Base-by-base conservation (phyloP, 768 basidiomycete genomes). In the Lyophyllum semitale region DNA sequence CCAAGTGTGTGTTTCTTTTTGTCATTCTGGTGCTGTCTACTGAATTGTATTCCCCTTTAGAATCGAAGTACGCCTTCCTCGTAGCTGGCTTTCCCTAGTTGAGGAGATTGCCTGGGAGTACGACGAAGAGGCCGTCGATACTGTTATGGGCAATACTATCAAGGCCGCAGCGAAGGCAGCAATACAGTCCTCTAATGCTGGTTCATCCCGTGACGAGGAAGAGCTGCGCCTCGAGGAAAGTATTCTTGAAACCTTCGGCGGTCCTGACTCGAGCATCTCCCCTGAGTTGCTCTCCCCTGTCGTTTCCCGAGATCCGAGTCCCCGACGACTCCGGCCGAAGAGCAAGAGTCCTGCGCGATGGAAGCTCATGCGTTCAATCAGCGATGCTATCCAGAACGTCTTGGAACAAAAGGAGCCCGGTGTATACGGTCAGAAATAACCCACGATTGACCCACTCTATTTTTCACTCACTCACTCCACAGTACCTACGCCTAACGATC, bases 301-400 rank as follows among this genome's bases (percentile, higher is more conserved):
- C 0, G 88, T 84, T 1, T 92, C 91, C 50, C 89, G 92, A 54
- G 89, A 94, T 59, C 89, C 91, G 6, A 91, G 89, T 66, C 92
- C 92, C 0, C 75, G 85, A 41, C 85, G 92, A 22, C 73, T 91
- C 3, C 77, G 91, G 48, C 77, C 82, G 0, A 90, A 91, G 66
- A 91, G 91, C 67, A 81, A 89, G 64, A 89, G 87, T 61, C 92
- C 92, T 6, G 88, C 87, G 0, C 83, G 92, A 1, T 94, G 92
- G 92, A 85, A 89, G 65, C 78, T 94, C 33, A 75, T 94, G 69
- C 81, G 85, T 25, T 83, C 86, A 48, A 92, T 94, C 42, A 89
- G 83, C 60, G 83, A 91, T 57, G 90, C 89, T 4, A 84, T 92
- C 25, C 88, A 88, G 61, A 77, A 84, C 60, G 82, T 88, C 2